Evolutionary conservation across 192 early-diverging fungal species (phyloP).

Genomic region (Podila clonocystis): DNA sequence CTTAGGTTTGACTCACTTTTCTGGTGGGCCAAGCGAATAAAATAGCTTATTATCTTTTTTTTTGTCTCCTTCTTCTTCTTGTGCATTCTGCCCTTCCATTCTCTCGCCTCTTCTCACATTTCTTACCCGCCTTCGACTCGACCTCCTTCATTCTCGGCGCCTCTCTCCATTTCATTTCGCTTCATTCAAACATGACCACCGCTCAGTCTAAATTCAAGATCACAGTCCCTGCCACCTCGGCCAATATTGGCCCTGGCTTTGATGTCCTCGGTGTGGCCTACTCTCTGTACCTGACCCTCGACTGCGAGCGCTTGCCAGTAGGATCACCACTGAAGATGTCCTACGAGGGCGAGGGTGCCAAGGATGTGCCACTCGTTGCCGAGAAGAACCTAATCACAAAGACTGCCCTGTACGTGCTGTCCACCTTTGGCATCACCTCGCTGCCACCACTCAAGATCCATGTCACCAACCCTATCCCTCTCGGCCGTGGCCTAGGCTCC

Average conservation of each 20-base stretch:
- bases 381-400: constrained; percentile 90
- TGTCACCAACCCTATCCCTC: constrained; percentile 92
- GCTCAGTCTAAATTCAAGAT: constrained; percentile 66
- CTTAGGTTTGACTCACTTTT: constrained; percentile 1
- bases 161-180: not conserved
- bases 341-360: constrained; percentile 73
- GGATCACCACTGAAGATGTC: constrained; percentile 55
- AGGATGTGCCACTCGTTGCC: constrained; percentile 84
- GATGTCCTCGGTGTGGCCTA: constrained; percentile 94
- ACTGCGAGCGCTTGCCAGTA: constrained; percentile 52
- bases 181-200: constrained; percentile 8
- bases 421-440: constrained; percentile 71
- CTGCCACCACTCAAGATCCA: constrained; percentile 74
- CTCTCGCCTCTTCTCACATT: not conserved
- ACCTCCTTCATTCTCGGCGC: not conserved
- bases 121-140: not conserved
- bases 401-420: constrained; percentile 90
- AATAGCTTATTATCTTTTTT: not conserved
- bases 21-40: not conserved
- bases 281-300: constrained; percentile 85
- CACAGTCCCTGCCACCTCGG: constrained; percentile 93
- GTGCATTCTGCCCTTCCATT: not conserved
- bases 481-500: constrained; percentile 97
- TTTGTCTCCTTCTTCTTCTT: not conserved
- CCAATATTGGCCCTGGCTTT: constrained; percentile 98